These are phyloP conservation scores for Arabidopsis hybrid DNA, from an alignment of 441 rosid species.

Conservation along the genomic window DNA sequence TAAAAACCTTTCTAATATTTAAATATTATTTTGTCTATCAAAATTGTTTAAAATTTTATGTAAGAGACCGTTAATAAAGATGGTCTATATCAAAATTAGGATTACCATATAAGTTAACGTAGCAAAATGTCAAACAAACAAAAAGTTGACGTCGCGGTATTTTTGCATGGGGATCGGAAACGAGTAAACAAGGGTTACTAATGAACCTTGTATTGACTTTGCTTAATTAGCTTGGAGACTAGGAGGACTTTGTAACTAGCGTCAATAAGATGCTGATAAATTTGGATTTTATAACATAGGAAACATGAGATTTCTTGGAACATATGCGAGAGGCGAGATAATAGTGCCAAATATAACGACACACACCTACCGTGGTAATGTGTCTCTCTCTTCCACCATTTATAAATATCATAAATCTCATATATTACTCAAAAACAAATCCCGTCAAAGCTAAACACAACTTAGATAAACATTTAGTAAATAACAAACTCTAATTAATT, in stretches of 20 bases:
- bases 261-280: neutral
- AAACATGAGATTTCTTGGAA: slow-evolving; percentile 13
- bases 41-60: too few relatives aligned
- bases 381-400: neutral
- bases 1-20: too few relatives aligned
- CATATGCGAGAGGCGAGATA: neutral
- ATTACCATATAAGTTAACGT: neutral
- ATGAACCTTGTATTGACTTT: slow-evolving; percentile 8
- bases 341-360: slow-evolving; percentile 1
- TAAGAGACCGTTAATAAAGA: too few relatives aligned
- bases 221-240: slow-evolving; percentile 1
- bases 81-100: too few relatives aligned
- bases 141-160: neutral
- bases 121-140: neutral
- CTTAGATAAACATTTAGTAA: too few relatives aligned
- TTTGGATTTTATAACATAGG: neutral
- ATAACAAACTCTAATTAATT: too few relatives aligned
- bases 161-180: slow-evolving; percentile 38
- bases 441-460: neutral
- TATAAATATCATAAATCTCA: neutral
- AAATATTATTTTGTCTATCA: too few relatives aligned
- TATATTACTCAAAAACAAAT: neutral
- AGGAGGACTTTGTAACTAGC: neutral
- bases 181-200: neutral
- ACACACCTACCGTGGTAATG: neutral